Base-by-base conservation (phyloP, 2,329 filamentous ascomycete species). In the Arachnomyces sp. region DNA sequence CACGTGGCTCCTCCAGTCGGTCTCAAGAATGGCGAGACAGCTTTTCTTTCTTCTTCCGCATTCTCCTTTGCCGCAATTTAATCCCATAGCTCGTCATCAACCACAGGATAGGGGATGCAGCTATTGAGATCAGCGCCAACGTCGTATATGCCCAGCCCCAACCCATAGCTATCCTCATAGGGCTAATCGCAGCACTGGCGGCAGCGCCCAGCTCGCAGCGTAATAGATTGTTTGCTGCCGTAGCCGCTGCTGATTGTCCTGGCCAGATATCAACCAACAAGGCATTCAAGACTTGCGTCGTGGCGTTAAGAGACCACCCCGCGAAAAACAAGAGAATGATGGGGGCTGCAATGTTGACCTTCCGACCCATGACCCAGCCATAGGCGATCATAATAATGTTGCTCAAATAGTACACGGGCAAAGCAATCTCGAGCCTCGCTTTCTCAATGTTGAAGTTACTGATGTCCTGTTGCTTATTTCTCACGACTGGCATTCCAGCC, bases 81-180 rank as follows among this genome's bases (percentile, higher is more conserved):
- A n/a, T n/a, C n/a, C n/a, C n/a, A n/a, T n/a, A n/a, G n/a, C n/a
- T n/a, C n/a, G n/a, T n/a, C n/a, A n/a, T n/a, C n/a, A n/a, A n/a
- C n/a, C n/a, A n/a, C n/a, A n/a, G n/a, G n/a, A n/a, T n/a, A n/a
- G n/a, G n/a, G n/a, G n/a, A n/a, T n/a, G n/a, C n/a, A n/a, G n/a
- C n/a, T n/a, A n/a, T n/a, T n/a, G n/a, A n/a, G n/a, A n/a, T n/a
- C n/a, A n/a, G n/a, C n/a, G n/a, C n/a, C n/a, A n/a, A n/a, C n/a
- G n/a, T n/a, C n/a, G n/a, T n/a, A n/a, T n/a, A n/a, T n/a, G 44
- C 46, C 48, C 48, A 53, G 3, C 55, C 53, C 29, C 52, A 49
- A 2, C 50, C 48, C 16, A 53, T 38, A 5, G 31, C 30, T 21
- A 52, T 30, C n/a, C 55, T 47, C 33, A 53, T 28, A 14, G 51